phyloP scores from a whole-genome alignment of 1,284 basidiomycete species.

The Microbotryum lychnidis-dioicae region DNA sequence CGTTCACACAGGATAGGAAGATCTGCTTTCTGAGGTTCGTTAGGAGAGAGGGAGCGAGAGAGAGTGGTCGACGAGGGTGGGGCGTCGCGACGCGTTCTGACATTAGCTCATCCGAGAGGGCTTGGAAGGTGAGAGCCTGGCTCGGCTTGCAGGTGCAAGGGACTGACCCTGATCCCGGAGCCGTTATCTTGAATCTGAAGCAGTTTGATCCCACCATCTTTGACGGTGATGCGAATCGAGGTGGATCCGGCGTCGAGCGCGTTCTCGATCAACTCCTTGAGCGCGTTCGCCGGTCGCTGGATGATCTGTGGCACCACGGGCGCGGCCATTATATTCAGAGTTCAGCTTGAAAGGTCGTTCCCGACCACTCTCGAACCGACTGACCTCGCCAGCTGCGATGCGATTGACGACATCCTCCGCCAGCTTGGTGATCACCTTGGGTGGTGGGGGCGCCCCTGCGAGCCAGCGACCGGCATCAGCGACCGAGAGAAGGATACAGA shows the following conservation, averaged over 20 bases:
- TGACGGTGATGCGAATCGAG: constrained; percentile 75
- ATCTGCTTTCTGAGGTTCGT: constrained; percentile 52
- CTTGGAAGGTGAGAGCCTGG: not conserved
- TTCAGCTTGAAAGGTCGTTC: not conserved
- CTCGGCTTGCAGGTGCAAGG: too few relatives aligned
- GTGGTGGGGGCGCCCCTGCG: not conserved
- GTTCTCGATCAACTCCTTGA: constrained; percentile 96
- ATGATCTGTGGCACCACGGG: constrained; percentile 61
- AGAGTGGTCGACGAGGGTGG: not conserved
- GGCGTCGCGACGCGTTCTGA: not conserved
- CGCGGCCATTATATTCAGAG: not conserved
- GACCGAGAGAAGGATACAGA: not conserved
- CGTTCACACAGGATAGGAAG: constrained; percentile 85
- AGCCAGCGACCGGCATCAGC: not conserved
- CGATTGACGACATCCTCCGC: constrained; percentile 51
- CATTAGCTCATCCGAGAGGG: not conserved
- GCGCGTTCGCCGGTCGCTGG: constrained; percentile 86
- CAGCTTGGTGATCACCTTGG: constrained; percentile 41
- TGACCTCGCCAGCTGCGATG: constrained; percentile 54
- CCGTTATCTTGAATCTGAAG: constrained; percentile 97
- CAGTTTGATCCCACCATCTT: constrained; percentile 91
- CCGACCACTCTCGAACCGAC: constrained; percentile 15
- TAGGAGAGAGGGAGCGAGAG: not conserved
- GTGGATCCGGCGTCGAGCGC: constrained; percentile 86
- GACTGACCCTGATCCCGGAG: constrained; percentile 72